Base-by-base conservation (phyloP, 148 eudicot genomes). In the Polygonum aviculare region DNA sequence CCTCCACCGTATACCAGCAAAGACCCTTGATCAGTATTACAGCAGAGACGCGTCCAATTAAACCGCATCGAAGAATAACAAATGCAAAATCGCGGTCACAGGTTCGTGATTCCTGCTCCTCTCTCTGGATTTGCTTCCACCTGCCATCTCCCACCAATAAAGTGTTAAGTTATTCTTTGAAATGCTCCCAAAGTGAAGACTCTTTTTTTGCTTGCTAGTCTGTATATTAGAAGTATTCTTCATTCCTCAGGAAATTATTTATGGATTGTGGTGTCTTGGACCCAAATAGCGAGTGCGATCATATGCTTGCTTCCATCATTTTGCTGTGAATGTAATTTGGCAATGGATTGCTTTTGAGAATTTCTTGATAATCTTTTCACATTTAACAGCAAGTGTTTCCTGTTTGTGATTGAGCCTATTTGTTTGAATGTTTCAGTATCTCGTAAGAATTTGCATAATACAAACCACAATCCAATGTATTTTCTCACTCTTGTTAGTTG, bases 1-100 rank as follows among this genome's bases (percentile, higher is more conserved):
- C 73, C 93, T 91, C 76, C 96, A 91, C 63, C 93, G 96, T 81
- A 89, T 91, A 71, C 96, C 96, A 45, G 96, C 96, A 21, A 91
- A 91, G 86, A 91, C 91, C 39, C 91, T 91, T 8, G 93, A 89
- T 75, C 84, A 77, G 31, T 91, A 41, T 72, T 91, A 91, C 81
- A 91, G 90, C 77, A 84, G 93, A 57, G 96, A 91, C 48, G 84
- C 89, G 18, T 39, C 88, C 50, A 86, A 86, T 26, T 87, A 16
- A 72, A 12, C 9, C 9, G 44, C 10, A 44, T 19, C 50, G 31
- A 57, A 67, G 16, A 33, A 65, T 65, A 65, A 65, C 36, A n/a
- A 15, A 12, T 4, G 5, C 18, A 67, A 67, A 36, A 67, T 15
- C 72, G 38, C 72, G 38, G 44, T 15, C 38, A 19, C 45, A 36